These are phyloP conservation scores for Euphrasia confusa DNA, from an alignment of 257 asterid species.

Conservation along the genomic window DNA sequence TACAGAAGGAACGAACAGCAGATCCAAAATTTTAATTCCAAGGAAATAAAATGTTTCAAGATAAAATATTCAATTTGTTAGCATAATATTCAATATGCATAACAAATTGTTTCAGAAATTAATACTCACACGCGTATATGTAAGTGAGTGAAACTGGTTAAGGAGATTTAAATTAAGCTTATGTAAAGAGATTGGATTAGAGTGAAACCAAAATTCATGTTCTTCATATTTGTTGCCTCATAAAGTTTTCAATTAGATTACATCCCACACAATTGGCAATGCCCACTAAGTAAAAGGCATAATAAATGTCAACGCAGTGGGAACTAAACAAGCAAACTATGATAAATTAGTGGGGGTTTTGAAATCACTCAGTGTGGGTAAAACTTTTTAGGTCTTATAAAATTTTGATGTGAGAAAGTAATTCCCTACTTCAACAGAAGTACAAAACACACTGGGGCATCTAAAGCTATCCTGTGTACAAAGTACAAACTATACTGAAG, in stretches of 20 bases:
- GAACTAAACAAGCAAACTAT: background rate
- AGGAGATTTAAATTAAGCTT: background rate
- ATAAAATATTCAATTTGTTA: background rate
- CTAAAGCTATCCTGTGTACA: background rate
- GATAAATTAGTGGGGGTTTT: background rate
- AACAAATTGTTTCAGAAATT: conserved; percentile 15
- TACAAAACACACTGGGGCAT: background rate
- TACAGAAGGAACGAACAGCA: conserved; percentile 13
- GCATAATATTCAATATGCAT: conserved; percentile 3
- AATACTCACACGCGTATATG: background rate
- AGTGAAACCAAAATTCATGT: conserved; percentile 2
- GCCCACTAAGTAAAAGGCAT: background rate
- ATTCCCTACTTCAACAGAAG: background rate
- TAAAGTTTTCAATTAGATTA: background rate
- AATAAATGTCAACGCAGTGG: background rate
- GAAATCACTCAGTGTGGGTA: background rate
- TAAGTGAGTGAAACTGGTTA: conserved; percentile 1
- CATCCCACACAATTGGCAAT: background rate
- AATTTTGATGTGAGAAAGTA: background rate
- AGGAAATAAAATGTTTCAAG: conserved; percentile 11
- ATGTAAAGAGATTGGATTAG: conserved; percentile 6
- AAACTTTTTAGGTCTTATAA: background rate
- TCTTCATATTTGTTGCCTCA: conserved; percentile 13
- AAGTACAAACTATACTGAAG: too few relatives aligned
- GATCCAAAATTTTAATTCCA: background rate